Base-by-base conservation (phyloP, 2,329 filamentous ascomycete genomes). In the Neofusicoccum cordaticola region DNA sequence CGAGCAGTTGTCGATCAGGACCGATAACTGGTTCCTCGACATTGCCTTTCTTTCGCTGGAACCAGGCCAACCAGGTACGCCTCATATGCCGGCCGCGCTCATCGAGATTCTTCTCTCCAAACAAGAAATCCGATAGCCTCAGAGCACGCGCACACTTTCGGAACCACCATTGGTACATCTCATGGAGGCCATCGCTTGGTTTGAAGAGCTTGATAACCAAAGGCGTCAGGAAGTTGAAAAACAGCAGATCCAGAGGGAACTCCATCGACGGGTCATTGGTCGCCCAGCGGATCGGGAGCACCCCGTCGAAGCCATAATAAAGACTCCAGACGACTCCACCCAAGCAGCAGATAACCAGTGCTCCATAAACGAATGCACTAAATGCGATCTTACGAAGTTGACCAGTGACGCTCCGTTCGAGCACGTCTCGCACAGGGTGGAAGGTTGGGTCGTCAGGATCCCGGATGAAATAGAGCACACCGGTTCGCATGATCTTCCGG, bases 361-460 rank as follows among this genome's bases (percentile, higher is more conserved):
- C 92, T 39, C 95, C 96, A 71, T 99, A 99, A 2, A 99, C 93
- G 64, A 98, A 87, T 15, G 93, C 96, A 67, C 93, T 97, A 73
- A 98, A 98, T 2, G 93, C 85, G 56, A 99, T 99, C 79, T 99
- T 99, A 64, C 94, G 88, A 39, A 99, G 85, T 77, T 99, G 95
- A 0, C 93, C 97, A 12, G 90, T 88, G 56, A 99, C 90, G 70
- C 90, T 96, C 39, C 95, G 89, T 77, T 99, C 95, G 17, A 99
- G 85, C 12, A 99, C 95, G 77, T 99, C 95, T 42, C 96, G 91
- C 4, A 99, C 94, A 0, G 95, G 95, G 74, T 99, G 95, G 76
- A 99, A 99, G 12, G 95, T 97, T 8, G 96, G 95, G 77, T 99
- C 95, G 76, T 99, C 96, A 6, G 95, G 95, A 76, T 99, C 96